Conservation (phyloP, 1,139 yeast genomes). For the Geotrichum phurueaensis region DNA sequence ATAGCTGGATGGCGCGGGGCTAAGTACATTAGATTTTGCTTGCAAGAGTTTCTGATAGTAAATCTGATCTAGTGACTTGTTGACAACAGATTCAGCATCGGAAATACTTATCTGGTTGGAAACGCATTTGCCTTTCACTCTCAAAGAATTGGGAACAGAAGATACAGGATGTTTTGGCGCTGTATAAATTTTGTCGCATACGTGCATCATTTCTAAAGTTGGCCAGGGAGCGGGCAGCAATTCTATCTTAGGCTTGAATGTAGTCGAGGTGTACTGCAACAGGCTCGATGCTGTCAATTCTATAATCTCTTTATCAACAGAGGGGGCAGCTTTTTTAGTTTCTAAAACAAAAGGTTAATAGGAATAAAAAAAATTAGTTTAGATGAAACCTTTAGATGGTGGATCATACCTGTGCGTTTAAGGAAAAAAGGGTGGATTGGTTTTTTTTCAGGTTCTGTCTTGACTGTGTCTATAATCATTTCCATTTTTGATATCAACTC, state of each 20-base stretch:
- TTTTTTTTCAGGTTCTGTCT: constrained; percentile 1
- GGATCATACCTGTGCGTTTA: constrained; percentile 10
- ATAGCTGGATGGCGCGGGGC: neutral
- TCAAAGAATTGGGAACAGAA: neutral
- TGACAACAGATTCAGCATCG: neutral
- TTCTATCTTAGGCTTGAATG: neutral
- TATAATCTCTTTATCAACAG: neutral
- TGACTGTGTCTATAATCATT: neutral
- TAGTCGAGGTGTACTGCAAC: neutral
- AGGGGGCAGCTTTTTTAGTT: neutral
- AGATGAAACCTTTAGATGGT: neutral
- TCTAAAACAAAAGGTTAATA: neutral
- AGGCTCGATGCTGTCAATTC: neutral
- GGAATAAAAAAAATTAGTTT: too few relatives aligned
- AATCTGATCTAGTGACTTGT: neutral
- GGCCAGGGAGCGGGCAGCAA: constrained; percentile 9
- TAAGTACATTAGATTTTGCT: neutral
- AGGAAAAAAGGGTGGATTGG: constrained; percentile 26
- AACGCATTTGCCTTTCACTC: neutral
- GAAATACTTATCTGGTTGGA: neutral
- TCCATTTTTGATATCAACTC: neutral
- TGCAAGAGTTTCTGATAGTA: neutral
- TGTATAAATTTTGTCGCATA: neutral
- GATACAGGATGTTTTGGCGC: neutral
- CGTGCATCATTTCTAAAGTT: constrained; percentile 8